Percentiles rank a stretch among this genome's conserved stretches.
Conservation (phyloP, 2,329 filamentous ascomycete species). For the Alternaria longipes region DNA sequence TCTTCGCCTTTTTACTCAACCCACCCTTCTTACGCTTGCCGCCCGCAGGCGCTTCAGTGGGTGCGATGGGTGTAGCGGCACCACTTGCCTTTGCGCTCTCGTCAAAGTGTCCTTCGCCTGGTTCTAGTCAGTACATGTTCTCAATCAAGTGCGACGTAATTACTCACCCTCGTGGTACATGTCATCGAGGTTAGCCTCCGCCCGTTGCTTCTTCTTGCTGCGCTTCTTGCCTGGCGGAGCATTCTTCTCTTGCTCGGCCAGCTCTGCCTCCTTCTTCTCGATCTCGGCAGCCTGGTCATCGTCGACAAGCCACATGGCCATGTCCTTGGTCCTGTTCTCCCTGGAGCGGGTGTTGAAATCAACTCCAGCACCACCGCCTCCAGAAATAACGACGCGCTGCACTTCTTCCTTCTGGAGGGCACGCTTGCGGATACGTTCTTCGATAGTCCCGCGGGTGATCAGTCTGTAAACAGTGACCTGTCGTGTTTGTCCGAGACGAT, state of each 20-base stretch:
- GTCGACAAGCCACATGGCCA: constrained; percentile 98
- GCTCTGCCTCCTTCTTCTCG: constrained; percentile 88
- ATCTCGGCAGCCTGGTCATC: constrained; percentile 96
- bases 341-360: constrained; percentile 94
- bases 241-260: constrained; percentile 71
- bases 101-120: constrained; percentile 97
- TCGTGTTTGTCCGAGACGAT: constrained; percentile 93
- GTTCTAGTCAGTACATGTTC: constrained; percentile 34
- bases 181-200: constrained; percentile 80
- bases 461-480: constrained; percentile 98
- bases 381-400: constrained; percentile 94
- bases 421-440: constrained; percentile 96
- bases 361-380: constrained; percentile 81
- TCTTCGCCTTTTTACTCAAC: constrained; percentile 62
- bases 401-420: constrained; percentile 99
- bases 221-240: constrained; percentile 57
- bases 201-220: constrained; percentile 70
- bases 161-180: constrained; percentile 98
- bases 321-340: constrained; percentile 96
- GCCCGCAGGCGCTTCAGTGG: constrained; percentile 38
- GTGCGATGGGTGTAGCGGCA: constrained; percentile 79
- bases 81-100: constrained; percentile 86
- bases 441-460: constrained; percentile 95
- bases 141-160: background rate
- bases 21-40: constrained; percentile 62